A percentile compares a stretch with the other conserved stretches of the same genome.
Conservation (phyloP, 345 rosid genomes). For the Syzygium aromaticum region DNA sequence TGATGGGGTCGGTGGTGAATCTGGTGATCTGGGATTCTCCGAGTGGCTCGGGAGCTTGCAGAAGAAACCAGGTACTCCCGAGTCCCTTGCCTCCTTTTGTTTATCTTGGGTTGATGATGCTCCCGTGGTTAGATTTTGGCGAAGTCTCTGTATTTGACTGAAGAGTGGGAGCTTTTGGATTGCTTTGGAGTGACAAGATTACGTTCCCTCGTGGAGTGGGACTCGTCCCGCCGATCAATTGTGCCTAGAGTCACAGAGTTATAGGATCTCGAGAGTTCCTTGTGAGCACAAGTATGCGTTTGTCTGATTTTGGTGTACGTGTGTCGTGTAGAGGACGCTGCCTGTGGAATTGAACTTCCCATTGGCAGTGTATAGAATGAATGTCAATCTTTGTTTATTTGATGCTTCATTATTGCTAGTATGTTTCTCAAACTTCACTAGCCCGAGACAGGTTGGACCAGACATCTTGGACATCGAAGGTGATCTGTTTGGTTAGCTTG, state of each 20-base stretch:
- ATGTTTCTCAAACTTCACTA: neutral
- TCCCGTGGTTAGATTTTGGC: neutral
- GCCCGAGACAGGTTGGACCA: neutral
- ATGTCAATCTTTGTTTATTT: neutral
- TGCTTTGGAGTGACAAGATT: neutral
- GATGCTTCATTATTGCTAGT: neutral
- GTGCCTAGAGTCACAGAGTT: neutral
- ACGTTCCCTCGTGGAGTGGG: neutral
- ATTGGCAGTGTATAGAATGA: neutral
- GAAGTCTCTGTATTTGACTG: neutral
- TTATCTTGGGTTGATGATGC: neutral
- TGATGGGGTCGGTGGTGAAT: slow-evolving; percentile 27
- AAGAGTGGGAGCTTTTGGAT: neutral
- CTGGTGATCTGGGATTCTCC: slow-evolving; percentile 80
- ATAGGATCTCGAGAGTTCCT: neutral
- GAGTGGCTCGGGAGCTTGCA: slow-evolving; percentile 55
- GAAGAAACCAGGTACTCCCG: slow-evolving; percentile 49
- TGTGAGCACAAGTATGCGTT: neutral
- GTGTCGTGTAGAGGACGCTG: neutral
- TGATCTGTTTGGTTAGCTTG: neutral
- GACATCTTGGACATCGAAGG: neutral
- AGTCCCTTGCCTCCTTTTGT: neutral
- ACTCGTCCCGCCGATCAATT: neutral
- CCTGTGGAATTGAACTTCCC: neutral
- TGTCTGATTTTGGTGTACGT: neutral